Conservation (phyloP, 1,284 basidiomycete genomes). For the Ustilago bromivora region DNA sequence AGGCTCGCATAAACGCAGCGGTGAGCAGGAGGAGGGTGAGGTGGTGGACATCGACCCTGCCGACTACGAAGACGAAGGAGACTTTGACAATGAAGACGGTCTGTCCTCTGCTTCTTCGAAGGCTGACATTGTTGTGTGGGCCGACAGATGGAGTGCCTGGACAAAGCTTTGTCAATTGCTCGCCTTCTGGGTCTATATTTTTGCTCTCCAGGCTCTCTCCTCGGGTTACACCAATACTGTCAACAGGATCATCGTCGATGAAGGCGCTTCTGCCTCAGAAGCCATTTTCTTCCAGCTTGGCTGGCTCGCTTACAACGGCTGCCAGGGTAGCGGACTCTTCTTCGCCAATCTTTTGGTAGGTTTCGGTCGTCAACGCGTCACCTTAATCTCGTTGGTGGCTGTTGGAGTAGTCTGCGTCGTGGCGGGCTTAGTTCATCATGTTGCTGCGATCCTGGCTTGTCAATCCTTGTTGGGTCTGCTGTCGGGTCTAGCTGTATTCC, state of each 20-base stretch:
- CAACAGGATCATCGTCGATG: slow-evolving; percentile 16
- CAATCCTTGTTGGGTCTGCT: slow-evolving; percentile 29
- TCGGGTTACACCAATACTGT: slow-evolving; percentile 51
- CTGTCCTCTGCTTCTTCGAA: slow-evolving; percentile 24
- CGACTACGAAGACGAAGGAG: slow-evolving; percentile 34
- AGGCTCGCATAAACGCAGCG: slow-evolving; percentile 14
- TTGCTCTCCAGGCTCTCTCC: slow-evolving; percentile 48
- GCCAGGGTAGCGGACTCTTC: slow-evolving; percentile 50
- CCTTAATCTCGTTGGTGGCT: slow-evolving; percentile 28
- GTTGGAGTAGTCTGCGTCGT: slow-evolving; percentile 35
- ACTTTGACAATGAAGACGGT: slow-evolving; percentile 23
- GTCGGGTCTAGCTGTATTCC: slow-evolving; percentile 34
- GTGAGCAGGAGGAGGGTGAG: slow-evolving; percentile 24
- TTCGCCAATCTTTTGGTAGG: slow-evolving; percentile 38
- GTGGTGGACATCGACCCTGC: slow-evolving; percentile 37
- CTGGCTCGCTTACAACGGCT: slow-evolving; percentile 39
- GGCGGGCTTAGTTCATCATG: slow-evolving; percentile 40
- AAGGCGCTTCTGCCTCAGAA: slow-evolving; percentile 3
- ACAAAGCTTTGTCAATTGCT: slow-evolving; percentile 42
- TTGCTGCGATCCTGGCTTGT: slow-evolving; percentile 22
- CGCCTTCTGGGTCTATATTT: slow-evolving; percentile 30
- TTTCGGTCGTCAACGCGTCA: slow-evolving; percentile 39
- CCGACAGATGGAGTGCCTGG: slow-evolving; percentile 47
- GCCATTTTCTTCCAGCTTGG: slow-evolving; percentile 23
- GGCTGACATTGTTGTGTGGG: slow-evolving; percentile 31